Percentiles rank a stretch among this genome's conserved stretches.
These are phyloP conservation scores for Rhizophlyctis rosea DNA, from an alignment of 192 early-diverging fungal genomes.

Conservation along the genomic window DNA sequence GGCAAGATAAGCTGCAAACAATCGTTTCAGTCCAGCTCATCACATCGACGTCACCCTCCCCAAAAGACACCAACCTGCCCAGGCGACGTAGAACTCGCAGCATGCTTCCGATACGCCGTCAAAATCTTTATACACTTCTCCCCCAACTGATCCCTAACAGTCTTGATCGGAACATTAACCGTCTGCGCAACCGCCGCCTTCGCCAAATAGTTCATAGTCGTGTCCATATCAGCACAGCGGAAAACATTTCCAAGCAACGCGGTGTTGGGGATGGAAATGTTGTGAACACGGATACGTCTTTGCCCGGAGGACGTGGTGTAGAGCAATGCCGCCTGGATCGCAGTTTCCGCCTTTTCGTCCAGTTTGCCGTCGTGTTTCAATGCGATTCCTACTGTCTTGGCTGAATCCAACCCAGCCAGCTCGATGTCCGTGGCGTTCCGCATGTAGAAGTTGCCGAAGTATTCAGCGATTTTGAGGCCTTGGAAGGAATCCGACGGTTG, in stretches of 20 bases:
- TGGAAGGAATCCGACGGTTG: neutral
- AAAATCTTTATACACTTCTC: slow-evolving; percentile 87
- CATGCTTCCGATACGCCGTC: slow-evolving; percentile 86
- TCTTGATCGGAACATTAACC: slow-evolving; percentile 63
- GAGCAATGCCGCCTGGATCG: slow-evolving; percentile 89
- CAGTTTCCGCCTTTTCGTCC: slow-evolving; percentile 71
- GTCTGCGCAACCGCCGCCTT: slow-evolving; percentile 79
- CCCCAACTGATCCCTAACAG: slow-evolving; percentile 77
- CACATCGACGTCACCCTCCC: neutral
- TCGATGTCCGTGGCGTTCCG: slow-evolving; percentile 90
- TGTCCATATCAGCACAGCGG: slow-evolving; percentile 87
- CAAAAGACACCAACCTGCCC: slow-evolving; percentile 55
- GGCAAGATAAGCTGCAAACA: slow-evolving; percentile 80
- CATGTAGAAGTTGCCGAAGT: slow-evolving; percentile 94
- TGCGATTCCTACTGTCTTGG: slow-evolving; percentile 76
- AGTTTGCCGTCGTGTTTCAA: slow-evolving; percentile 88
- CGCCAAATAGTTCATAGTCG: slow-evolving; percentile 79
- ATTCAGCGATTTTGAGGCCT: slow-evolving; percentile 76
- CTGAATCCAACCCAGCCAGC: slow-evolving; percentile 81
- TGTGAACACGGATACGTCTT: slow-evolving; percentile 90
- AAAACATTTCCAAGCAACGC: slow-evolving; percentile 77
- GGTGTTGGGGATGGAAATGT: slow-evolving; percentile 74
- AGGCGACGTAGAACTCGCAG: slow-evolving; percentile 79
- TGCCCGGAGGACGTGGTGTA: slow-evolving; percentile 89
- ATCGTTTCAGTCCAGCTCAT: neutral